phyloP scores from a whole-genome alignment of 768 basidiomycete genomes.

The Calocybe indica region DNA sequence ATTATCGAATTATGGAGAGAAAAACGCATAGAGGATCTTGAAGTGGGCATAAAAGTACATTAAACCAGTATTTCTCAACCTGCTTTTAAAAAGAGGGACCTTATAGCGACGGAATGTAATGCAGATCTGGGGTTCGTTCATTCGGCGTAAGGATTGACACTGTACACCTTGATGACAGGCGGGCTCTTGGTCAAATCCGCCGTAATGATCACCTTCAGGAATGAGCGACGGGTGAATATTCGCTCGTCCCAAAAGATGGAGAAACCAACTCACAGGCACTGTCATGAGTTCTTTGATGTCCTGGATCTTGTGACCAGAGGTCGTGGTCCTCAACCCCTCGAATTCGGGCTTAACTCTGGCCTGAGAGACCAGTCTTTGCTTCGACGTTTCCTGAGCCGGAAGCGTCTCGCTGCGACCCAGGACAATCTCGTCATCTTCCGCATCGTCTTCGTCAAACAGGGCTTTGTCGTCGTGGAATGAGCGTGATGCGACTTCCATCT shows the following conservation, averaged over 20 bases:
- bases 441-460: slow-evolving; percentile 85
- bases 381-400: slow-evolving; percentile 51
- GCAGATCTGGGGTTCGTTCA: slow-evolving; percentile 15
- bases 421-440: slow-evolving; percentile 74
- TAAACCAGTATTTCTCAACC: slow-evolving; percentile 11
- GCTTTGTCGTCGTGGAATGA: slow-evolving; percentile 84
- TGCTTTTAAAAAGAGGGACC: background rate
- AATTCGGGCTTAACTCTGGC: slow-evolving; percentile 74
- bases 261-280: slow-evolving; percentile 64
- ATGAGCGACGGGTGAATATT: slow-evolving; percentile 3
- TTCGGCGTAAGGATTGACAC: slow-evolving; percentile 85
- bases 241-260: background rate
- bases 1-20: slow-evolving; percentile 11
- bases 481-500: slow-evolving; percentile 87
- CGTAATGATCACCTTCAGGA: slow-evolving; percentile 80
- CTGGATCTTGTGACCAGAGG: slow-evolving; percentile 89
- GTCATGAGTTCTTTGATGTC: slow-evolving; percentile 92
- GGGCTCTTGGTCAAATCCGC: slow-evolving; percentile 95
- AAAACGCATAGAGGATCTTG: slow-evolving; percentile 13
- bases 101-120: too few relatives aligned
- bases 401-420: slow-evolving; percentile 17
- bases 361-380: slow-evolving; percentile 73
- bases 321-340: slow-evolving; percentile 70
- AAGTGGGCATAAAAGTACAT: slow-evolving; percentile 24
- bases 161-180: slow-evolving; percentile 96